A percentile compares a stretch with the other conserved stretches of the same genome.
These are phyloP conservation scores for Boletus patriciae DNA, from an alignment of 768 basidiomycete species.

Conservation along the genomic window DNA sequence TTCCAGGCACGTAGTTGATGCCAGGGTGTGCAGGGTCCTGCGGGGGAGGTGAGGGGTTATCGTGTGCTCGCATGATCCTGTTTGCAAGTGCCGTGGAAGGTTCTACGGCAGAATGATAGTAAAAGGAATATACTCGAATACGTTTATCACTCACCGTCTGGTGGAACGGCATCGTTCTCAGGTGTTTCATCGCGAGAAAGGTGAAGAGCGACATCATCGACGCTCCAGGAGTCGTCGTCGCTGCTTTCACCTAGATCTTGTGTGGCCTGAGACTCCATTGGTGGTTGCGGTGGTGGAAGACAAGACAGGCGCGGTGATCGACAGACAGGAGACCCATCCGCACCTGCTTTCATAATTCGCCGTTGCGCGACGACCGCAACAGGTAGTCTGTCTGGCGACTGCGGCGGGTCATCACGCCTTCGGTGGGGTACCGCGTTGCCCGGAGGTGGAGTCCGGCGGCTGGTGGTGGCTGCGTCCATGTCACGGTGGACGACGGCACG, in stretches of 20 bases:
- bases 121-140: constrained; percentile 4
- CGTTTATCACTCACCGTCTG: constrained; percentile 42
- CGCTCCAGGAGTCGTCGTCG: constrained; percentile 34
- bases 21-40: constrained; percentile 19
- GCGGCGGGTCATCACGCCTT: constrained; percentile 51
- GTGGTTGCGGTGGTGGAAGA: constrained; percentile 31
- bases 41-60: constrained; percentile 75
- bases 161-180: constrained; percentile 43
- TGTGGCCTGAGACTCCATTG: constrained; percentile 16
- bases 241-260: constrained; percentile 24
- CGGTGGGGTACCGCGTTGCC: constrained; percentile 41
- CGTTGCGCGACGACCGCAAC: constrained; percentile 34
- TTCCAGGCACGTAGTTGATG: constrained; percentile 16
- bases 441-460: constrained; percentile 30
- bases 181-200: constrained; percentile 48
- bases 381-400: constrained; percentile 53
- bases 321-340: constrained; percentile 38
- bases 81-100: constrained; percentile 67
- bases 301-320: constrained; percentile 54
- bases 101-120: constrained; percentile 40
- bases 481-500: not conserved
- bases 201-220: constrained; percentile 24
- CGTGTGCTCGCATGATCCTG: constrained; percentile 65
- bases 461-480: constrained; percentile 24
- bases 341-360: constrained; percentile 27